Percentiles rank a stretch among this genome's conserved stretches.
Conservation (phyloP, 345 rosid species). For the Gynandropsis gynandra region DNA sequence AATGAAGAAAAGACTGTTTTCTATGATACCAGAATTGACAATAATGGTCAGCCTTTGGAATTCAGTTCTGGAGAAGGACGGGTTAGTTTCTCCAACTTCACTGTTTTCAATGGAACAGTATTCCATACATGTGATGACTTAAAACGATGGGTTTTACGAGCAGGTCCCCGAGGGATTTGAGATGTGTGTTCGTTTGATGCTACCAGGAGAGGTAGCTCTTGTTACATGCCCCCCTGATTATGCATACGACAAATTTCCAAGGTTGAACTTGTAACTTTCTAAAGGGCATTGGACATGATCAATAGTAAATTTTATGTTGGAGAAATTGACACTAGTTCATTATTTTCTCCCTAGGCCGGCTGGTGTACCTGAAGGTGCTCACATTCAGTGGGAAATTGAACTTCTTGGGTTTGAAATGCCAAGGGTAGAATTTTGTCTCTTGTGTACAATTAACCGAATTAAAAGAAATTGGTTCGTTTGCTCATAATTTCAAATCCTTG, state of each 20-base stretch:
- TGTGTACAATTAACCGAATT: background rate
- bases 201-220: slow-evolving; percentile 86
- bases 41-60: slow-evolving; percentile 75
- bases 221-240: slow-evolving; percentile 97
- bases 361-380: slow-evolving; percentile 84
- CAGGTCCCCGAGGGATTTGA: slow-evolving; percentile 99
- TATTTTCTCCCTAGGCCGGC: slow-evolving; percentile 44
- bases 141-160: background rate
- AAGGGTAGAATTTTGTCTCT: slow-evolving; percentile 42
- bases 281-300: slow-evolving; percentile 11
- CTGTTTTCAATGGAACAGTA: background rate
- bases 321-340: background rate
- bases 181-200: slow-evolving; percentile 93
- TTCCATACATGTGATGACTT: background rate
- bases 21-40: slow-evolving; percentile 68
- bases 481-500: slow-evolving; percentile 4
- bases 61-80: slow-evolving; percentile 94
- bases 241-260: slow-evolving; percentile 83
- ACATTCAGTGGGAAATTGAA: slow-evolving; percentile 90
- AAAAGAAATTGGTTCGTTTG: slow-evolving; percentile 5
- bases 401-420: slow-evolving; percentile 96
- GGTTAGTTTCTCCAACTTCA: slow-evolving; percentile 40
- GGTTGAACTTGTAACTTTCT: slow-evolving; percentile 50
- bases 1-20: slow-evolving; percentile 65
- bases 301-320: background rate